phyloP scores from a whole-genome alignment of 768 basidiomycete genomes.

The Hericium rajendrae region DNA sequence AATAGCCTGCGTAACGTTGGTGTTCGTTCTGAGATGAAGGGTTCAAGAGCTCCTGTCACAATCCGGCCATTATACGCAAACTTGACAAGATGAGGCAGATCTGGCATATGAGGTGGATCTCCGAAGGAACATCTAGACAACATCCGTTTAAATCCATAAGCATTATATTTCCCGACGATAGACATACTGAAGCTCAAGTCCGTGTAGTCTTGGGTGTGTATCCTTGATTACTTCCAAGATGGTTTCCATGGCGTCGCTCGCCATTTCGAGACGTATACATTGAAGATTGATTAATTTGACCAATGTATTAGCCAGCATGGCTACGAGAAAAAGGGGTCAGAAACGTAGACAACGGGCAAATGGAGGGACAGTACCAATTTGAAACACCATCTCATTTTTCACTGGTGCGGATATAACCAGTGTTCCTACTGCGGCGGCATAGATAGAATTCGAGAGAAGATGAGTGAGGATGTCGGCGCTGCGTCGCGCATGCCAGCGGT shows the following conservation, averaged over 20 bases:
- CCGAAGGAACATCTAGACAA: conserved; percentile 1
- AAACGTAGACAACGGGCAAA: neutral
- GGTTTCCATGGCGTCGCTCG: conserved; percentile 40
- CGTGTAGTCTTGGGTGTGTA: conserved; percentile 34
- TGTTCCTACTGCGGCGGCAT: conserved; percentile 48
- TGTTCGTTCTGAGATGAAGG: too few relatives aligned
- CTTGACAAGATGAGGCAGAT: conserved; percentile 23
- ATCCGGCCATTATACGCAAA: conserved; percentile 11
- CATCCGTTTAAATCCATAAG: neutral
- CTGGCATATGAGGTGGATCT: neutral
- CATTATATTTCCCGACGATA: neutral
- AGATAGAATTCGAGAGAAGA: conserved; percentile 49
- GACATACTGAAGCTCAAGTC: conserved; percentile 26
- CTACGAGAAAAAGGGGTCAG: neutral
- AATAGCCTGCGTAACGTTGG: too few relatives aligned
- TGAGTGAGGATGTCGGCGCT: conserved; percentile 64
- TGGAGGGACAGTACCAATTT: conserved; percentile 39
- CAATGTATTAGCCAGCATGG: conserved; percentile 60
- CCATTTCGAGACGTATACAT: conserved; percentile 52
- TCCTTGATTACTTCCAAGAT: conserved; percentile 45
- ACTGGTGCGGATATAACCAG: conserved; percentile 46
- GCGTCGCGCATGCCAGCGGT: conserved; percentile 48
- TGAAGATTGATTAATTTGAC: conserved; percentile 51
- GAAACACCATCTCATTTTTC: conserved; percentile 43
- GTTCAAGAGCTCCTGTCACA: neutral